Base-by-base conservation (phyloP, 1,139 yeast genomes). In the Kurtzmaniella quercitrusa region DNA sequence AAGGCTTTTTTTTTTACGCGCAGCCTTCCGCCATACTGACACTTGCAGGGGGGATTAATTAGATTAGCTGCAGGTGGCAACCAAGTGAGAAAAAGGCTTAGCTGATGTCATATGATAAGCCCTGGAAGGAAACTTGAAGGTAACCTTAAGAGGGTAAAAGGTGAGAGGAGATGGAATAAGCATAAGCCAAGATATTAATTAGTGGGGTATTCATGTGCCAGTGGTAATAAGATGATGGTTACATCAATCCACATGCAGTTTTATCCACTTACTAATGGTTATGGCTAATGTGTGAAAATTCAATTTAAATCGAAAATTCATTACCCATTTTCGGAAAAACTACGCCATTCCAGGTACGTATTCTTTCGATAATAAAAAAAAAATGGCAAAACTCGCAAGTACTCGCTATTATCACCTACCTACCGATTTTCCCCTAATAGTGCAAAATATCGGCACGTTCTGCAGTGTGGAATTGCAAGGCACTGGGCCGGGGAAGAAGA, bases 41-140 rank as follows among this genome's bases (percentile, higher is more conserved):
- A 11, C 14, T 27, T 11, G 31, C 31, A 27, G 31, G 31, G 31
- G 31, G 31, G 7, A 10, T 6, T 11, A 27, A 27, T 27, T 27
- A n/a, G 31, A 27, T 27, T 27, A 27, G 31, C 31, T 27, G 31
- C 31, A n/a, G 31, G 31, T 27, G 31, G 31, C 31, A 27, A 27
- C 31, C 31, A 3, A n/a, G n/a, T 10, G 31, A 6, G 31, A 27
- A 7, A n/a, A 7, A 27, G 31, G 31, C 31, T 27, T 27, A 27
- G 31, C 31, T 11, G 12, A 27, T 10, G 12, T n/a, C 31, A 10
- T 27, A 11, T 11, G 31, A 27, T n/a, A 27, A 7, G 5, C 31
- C 14, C n/a, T 6, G 14, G 14, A 5, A 12, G 31, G 14, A 27
- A 23, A 23, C 10, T 23, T 27, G 14, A 12, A 5, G n/a, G 14